Percentiles rank a stretch among this genome's conserved stretches.
Evolutionary conservation across 73 alveolate genomes (phyloP).

Genomic region (Loxodes magnus): DNA sequence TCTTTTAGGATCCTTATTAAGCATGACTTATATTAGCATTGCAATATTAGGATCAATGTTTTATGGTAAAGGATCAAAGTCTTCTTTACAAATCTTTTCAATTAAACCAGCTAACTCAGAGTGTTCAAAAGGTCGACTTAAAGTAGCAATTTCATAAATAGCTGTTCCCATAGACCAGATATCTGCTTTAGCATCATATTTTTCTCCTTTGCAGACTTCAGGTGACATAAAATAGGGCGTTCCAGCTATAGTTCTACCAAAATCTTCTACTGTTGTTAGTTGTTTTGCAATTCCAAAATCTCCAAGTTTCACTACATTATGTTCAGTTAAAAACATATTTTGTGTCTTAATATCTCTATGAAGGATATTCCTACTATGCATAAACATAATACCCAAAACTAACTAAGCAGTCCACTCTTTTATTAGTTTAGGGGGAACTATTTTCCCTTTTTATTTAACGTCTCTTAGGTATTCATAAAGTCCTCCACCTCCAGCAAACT

Average conservation of each 20-base stretch:
- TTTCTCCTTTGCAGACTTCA: slow-evolving; percentile 84
- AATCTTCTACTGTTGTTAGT: slow-evolving; percentile 58
- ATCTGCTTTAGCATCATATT: slow-evolving; percentile 91
- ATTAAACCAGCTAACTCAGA: slow-evolving; percentile 42
- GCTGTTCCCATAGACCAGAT: slow-evolving; percentile 98
- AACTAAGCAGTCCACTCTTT: slow-evolving; percentile 74
- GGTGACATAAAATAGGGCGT: slow-evolving; percentile 97
- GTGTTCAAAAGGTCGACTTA: slow-evolving; percentile 87
- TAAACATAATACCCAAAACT: slow-evolving; percentile 74
- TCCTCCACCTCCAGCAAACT: slow-evolving; percentile 95
- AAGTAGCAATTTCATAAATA: slow-evolving; percentile 81
- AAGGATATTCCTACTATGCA: slow-evolving; percentile 86
- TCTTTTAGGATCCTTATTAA: slow-evolving; percentile 70
- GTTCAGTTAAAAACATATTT: slow-evolving; percentile 75
- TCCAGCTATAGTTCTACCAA: slow-evolving; percentile 84
- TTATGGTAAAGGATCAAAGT: slow-evolving; percentile 41
- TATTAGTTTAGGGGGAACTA: slow-evolving; percentile 57
- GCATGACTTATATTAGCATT: slow-evolving; percentile 42
- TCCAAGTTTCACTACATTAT: slow-evolving; percentile 80
- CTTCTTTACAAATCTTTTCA: slow-evolving; percentile 40
- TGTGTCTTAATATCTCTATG: slow-evolving; percentile 92
- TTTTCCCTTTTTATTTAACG: slow-evolving; percentile 30
- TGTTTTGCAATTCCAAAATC: slow-evolving; percentile 95
- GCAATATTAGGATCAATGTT: slow-evolving; percentile 32
- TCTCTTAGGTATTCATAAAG: slow-evolving; percentile 65